These are phyloP conservation scores for Diaporthe ilicicola DNA, from an alignment of 2,329 filamentous ascomycete species.

Conservation along the genomic window DNA sequence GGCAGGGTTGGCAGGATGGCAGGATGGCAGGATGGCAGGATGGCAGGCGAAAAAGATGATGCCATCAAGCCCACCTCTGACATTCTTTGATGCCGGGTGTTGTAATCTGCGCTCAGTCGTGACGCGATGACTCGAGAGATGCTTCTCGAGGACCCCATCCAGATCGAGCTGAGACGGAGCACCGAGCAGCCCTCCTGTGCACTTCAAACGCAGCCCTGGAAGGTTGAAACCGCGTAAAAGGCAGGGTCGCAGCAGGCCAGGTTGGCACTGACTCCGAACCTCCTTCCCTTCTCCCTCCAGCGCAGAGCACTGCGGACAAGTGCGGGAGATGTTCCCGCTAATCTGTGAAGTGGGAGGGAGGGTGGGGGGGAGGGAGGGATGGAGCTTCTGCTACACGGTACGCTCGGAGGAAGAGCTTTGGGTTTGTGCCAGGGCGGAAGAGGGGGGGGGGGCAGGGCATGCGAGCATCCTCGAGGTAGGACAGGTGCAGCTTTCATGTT, in stretches of 20 bases:
- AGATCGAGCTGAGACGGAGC: conserved; percentile 6
- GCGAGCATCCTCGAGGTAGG: background rate
- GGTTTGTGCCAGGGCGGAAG: conserved; percentile 10
- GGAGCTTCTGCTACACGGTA: background rate
- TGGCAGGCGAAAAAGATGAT: no score
- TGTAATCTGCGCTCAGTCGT: background rate
- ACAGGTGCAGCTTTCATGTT: conserved; percentile 8
- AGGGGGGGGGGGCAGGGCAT: conserved; percentile 7
- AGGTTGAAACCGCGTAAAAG: conserved; percentile 14
- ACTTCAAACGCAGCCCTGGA: conserved; percentile 21
- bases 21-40: no score
- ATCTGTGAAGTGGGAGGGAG: background rate
- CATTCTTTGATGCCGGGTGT: conserved; percentile 8
- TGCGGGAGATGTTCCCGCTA: background rate
- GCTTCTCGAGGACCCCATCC: background rate
- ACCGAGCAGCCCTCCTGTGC: background rate
- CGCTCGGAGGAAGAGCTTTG: no score
- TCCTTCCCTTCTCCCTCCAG: background rate
- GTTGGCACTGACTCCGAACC: conserved; percentile 13
- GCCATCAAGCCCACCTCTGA: background rate
- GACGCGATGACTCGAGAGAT: conserved; percentile 4
- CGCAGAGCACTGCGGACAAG: background rate
- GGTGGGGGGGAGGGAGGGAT: background rate
- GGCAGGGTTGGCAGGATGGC: conserved; percentile 3
- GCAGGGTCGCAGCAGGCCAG: conserved; percentile 2